Evolutionary conservation across 1,284 basidiomycete genomes (phyloP), one percentile per base, ranked within the genome.

Genomic region (Marasmius sp.): DNA sequence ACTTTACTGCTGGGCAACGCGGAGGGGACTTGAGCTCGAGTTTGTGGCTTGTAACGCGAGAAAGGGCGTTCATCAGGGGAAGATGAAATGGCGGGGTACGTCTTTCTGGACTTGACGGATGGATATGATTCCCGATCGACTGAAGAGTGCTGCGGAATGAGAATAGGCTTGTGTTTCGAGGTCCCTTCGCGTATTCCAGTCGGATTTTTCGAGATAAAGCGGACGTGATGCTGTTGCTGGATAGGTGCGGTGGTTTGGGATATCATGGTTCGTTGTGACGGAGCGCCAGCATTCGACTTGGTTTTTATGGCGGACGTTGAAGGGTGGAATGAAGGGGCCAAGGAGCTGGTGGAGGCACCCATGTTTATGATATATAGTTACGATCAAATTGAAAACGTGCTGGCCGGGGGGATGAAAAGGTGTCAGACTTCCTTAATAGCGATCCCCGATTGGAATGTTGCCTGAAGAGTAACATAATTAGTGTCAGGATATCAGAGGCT

Each of bases 351-450:
- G 36, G 52, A 36, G 12, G 34, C n/a, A 37, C 34, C 52, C 52
- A 54, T 54, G 52, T 54, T 54, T 54, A n/a, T n/a, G 36, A 37
- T 38, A 12, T 34, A n/a, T 6, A 54, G 33, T n/a, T 10, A 11
- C 34, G 37, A 38, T 54, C 34, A 33, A 54, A 54, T 54, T 36
- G 38, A 54, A 54, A 54, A 54, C 52, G 52, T 54, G 33, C 18
- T 27, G 48, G 33, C 12, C 14, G 34, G 18, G 11, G 45, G 45
- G n/a, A 8, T 18, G 45, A 20, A 47, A 16, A 47, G 45, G 9
- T n/a, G 20, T 18, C 20, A 16, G 45, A 47, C 6, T 47, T 8
- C 45, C 45, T 47, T 5, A n/a, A 47, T 47, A 12, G 41, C 12
- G 41, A 6, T 27, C 27, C 27, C 5, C 5, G 27, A 27, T 27